Percentiles rank a stretch among this genome's conserved stretches.
phyloP scores from a whole-genome alignment of 331 rosid genomes.

The Cydonia oblonga region DNA sequence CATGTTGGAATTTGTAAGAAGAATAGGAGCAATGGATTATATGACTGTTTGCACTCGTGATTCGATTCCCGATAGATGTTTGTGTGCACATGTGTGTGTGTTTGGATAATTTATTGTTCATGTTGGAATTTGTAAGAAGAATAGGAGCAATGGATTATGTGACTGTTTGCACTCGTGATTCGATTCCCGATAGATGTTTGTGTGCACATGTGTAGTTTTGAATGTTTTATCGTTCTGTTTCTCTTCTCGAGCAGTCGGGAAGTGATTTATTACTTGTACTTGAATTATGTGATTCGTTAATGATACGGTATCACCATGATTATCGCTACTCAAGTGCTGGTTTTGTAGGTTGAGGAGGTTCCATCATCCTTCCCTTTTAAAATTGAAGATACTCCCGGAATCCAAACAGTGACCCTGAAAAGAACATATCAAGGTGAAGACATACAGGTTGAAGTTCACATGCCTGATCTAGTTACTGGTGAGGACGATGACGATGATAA shows the following conservation, averaged over 20 bases:
- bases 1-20: too few relatives aligned
- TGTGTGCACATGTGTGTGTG: not conserved
- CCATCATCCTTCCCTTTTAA: slow-evolving; percentile 65
- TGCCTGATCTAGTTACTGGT: slow-evolving; percentile 80
- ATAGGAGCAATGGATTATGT: not conserved
- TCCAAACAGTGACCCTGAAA: slow-evolving; percentile 47
- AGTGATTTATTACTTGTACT: not conserved
- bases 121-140: too few relatives aligned
- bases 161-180: not conserved
- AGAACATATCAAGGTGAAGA: slow-evolving; percentile 67
- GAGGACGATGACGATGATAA: slow-evolving; percentile 23
- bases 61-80: not conserved
- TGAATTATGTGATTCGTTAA: not conserved
- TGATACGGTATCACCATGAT: not conserved
- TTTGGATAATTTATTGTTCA: not conserved
- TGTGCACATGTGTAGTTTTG: too few relatives aligned
- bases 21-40: too few relatives aligned
- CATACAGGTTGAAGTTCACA: slow-evolving; percentile 72
- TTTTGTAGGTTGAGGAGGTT: slow-evolving; percentile 43
- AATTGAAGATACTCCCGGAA: slow-evolving; percentile 51
- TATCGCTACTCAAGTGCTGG: not conserved
- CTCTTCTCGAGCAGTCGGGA: not conserved
- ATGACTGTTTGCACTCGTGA: not conserved
- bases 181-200: not conserved
- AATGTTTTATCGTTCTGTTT: not conserved